Percentiles rank a stretch among this genome's conserved stretches.
phyloP scores from a whole-genome alignment of 352 stramenopile genomes.

The Phytophthora pisi region DNA sequence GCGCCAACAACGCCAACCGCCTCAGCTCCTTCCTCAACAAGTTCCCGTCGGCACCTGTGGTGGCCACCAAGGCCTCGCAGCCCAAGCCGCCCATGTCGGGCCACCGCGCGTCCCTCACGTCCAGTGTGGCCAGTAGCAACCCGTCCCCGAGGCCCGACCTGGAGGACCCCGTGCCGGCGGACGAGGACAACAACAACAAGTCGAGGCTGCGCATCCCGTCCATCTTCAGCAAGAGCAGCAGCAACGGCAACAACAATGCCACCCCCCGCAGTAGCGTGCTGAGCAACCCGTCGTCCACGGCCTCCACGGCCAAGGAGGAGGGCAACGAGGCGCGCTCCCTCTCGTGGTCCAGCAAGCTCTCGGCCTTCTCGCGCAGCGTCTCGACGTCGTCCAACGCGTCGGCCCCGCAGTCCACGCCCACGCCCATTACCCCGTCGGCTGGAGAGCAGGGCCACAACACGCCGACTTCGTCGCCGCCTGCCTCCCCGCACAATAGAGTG shows the following conservation, averaged over 20 bases:
- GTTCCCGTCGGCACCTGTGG: conserved; percentile 46
- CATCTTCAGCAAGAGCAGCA: conserved; percentile 51
- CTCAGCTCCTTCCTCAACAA: conserved; percentile 75
- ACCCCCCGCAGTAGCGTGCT: conserved; percentile 42
- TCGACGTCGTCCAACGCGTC: conserved; percentile 47
- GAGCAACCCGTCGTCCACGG: conserved; percentile 39
- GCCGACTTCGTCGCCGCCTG: conserved; percentile 32
- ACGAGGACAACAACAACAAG: conserved; percentile 34
- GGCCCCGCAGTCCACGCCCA: conserved; percentile 20
- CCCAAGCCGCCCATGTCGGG: conserved; percentile 25
- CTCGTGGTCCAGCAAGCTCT: conserved; percentile 70
- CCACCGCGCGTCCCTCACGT: conserved; percentile 35
- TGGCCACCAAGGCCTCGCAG: conserved; percentile 30
- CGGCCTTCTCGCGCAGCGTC: conserved; percentile 54
- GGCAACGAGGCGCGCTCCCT: conserved; percentile 30
- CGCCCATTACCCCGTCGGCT: conserved; percentile 27
- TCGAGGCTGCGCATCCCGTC: conserved; percentile 58
- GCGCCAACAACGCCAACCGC: conserved; percentile 46
- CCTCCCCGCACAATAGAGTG: conserved; percentile 31
- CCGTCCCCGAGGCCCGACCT: conserved; percentile 23
- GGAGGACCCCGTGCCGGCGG: conserved; percentile 34
- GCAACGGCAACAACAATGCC: conserved; percentile 16
- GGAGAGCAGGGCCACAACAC: conserved; percentile 27
- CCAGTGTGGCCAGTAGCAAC: conserved; percentile 42
- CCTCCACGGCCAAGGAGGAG: conserved; percentile 41